A percentile compares a stretch with the other conserved stretches of the same genome.
Conservation (phyloP, 2,329 filamentous ascomycete genomes). For the Aspergillus latus region DNA sequence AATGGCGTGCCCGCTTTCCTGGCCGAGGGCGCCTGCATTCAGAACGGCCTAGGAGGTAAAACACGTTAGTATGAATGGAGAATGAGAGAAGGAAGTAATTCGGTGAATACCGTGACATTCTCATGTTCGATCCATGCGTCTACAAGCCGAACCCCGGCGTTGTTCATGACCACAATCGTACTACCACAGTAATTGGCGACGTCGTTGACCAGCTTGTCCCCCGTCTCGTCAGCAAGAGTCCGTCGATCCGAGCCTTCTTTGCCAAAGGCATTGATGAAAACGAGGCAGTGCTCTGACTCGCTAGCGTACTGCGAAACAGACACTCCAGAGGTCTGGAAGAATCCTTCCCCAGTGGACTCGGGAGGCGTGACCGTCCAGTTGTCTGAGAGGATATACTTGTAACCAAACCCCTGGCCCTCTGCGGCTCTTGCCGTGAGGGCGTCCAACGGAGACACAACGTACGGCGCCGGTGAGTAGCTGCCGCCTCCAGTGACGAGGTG, state of each 20-base stretch:
- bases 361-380: background rate
- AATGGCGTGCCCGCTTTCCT: conserved; percentile 60
- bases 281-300: background rate
- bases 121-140: conserved; percentile 59
- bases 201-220: conserved; percentile 47
- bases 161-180: conserved; percentile 66
- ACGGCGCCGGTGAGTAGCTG: background rate
- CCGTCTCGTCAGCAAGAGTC: conserved; percentile 39
- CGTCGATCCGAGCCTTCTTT: conserved; percentile 11
- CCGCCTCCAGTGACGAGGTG: background rate
- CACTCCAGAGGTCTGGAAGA: background rate
- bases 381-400: background rate
- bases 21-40: conserved; percentile 64
- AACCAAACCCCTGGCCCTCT: background rate
- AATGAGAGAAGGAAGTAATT: too few relatives aligned
- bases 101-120: conserved; percentile 55
- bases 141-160: conserved; percentile 61
- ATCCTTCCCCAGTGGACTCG: background rate
- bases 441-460: background rate
- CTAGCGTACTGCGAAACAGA: background rate
- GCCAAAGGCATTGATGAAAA: background rate
- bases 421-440: background rate
- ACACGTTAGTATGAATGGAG: too few relatives aligned
- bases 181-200: conserved; percentile 61
- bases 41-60: conserved; percentile 45